phyloP scores from a whole-genome alignment of 495 filamentous ascomycete species.

The Apodospora peruviana region DNA sequence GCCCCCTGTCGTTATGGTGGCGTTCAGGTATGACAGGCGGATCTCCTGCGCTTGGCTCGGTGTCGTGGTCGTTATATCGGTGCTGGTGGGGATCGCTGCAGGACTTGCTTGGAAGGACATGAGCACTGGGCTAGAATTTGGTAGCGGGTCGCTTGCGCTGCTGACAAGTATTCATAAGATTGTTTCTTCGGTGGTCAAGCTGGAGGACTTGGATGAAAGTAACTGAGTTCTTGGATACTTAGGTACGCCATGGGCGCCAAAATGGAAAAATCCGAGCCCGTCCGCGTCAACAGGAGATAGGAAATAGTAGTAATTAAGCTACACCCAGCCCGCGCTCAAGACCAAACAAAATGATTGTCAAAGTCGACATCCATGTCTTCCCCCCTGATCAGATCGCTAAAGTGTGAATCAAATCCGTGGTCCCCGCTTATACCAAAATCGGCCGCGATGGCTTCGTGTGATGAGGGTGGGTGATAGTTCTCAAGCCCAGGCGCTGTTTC shows the following conservation, averaged over 20 bases:
- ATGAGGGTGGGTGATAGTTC: background rate
- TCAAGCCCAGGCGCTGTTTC: background rate
- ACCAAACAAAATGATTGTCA: too few relatives aligned
- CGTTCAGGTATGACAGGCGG: background rate
- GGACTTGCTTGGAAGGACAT: background rate
- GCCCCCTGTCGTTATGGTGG: background rate
- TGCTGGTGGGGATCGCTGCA: background rate
- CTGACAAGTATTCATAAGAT: background rate
- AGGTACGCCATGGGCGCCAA: too few relatives aligned
- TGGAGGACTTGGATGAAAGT: background rate
- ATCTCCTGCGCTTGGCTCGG: background rate
- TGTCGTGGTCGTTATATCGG: background rate
- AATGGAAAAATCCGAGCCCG: too few relatives aligned
- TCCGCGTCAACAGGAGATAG: too few relatives aligned
- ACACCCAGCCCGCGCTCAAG: too few relatives aligned
- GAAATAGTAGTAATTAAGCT: too few relatives aligned
- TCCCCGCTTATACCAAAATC: background rate
- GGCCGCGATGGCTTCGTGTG: background rate
- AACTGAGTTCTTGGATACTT: background rate
- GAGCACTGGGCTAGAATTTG: background rate
- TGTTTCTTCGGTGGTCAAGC: background rate
- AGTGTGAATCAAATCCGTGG: background rate
- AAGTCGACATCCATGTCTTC: background rate
- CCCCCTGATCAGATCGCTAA: too few relatives aligned
- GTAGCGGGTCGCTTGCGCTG: background rate